phyloP scores from a whole-genome alignment of 2,329 filamentous ascomycete species.

The Colletotrichum somersetense region DNA sequence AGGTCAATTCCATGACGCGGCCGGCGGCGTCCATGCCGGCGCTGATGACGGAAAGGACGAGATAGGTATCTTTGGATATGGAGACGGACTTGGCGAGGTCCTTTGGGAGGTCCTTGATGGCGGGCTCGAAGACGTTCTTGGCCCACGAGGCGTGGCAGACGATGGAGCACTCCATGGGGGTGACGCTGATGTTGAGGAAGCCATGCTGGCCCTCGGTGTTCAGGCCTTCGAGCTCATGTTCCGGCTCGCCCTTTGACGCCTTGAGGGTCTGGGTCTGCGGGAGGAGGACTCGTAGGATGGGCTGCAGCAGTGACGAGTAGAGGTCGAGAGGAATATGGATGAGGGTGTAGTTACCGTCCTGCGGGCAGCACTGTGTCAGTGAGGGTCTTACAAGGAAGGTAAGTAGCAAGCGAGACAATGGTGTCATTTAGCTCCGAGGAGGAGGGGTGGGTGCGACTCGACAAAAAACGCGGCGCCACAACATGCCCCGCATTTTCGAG shows the following conservation, averaged over 20 bases:
- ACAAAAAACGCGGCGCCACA: conserved; percentile 20
- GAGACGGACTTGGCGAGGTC: conserved; percentile 68
- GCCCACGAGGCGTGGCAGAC: conserved; percentile 86
- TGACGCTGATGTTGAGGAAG: conserved; percentile 95
- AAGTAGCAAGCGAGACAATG: conserved; percentile 11
- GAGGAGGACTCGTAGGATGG: conserved; percentile 87
- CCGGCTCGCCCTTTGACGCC: conserved; percentile 52
- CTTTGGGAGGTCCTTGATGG: conserved; percentile 71
- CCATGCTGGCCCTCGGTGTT: conserved; percentile 72
- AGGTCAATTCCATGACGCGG: conserved; percentile 90
- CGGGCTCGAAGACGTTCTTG: conserved; percentile 78
- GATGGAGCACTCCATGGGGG: conserved; percentile 91
- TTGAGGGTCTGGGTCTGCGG: conserved; percentile 66
- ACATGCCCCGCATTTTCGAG: conserved; percentile 34
- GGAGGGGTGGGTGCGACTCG: not conserved
- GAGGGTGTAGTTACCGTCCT: conserved; percentile 90
- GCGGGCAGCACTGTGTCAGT: conserved; percentile 20
- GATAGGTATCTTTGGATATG: conserved; percentile 86
- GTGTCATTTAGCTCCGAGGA: conserved; percentile 24
- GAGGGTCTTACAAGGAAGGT: conserved; percentile 15
- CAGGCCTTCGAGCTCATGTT: conserved; percentile 60
- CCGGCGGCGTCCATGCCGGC: conserved; percentile 92
- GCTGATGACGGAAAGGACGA: conserved; percentile 90
- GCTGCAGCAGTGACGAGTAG: conserved; percentile 83
- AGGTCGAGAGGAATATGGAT: conserved; percentile 90